A percentile compares a stretch with the other conserved stretches of the same genome.
Evolutionary conservation across 352 stramenopile genomes (phyloP).

Genomic region (Globisporangium middletonii): DNA sequence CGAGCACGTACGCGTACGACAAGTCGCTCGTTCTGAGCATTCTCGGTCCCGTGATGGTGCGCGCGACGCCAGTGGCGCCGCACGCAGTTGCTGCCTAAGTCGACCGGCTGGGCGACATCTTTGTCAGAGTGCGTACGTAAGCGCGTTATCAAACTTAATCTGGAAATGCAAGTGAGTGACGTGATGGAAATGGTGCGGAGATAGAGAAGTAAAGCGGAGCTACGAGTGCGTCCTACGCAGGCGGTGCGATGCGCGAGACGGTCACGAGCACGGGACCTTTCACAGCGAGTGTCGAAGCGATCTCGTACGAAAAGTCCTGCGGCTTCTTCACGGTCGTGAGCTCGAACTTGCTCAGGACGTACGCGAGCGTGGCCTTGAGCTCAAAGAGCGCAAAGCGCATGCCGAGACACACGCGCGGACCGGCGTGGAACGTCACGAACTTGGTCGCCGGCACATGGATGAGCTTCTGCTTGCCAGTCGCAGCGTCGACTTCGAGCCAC

Average conservation of each 20-base stretch:
- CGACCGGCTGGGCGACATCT: no score
- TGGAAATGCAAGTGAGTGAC: neutral
- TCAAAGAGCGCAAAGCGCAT: conserved; percentile 44
- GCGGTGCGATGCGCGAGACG: neutral
- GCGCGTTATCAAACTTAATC: neutral
- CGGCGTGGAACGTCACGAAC: conserved; percentile 38
- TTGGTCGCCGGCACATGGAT: conserved; percentile 7
- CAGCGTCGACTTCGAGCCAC: conserved; percentile 38
- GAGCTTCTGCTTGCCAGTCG: conserved; percentile 16
- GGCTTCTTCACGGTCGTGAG: conserved; percentile 30
- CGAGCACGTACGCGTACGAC: conserved; percentile 12
- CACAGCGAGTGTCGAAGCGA: conserved; percentile 23
- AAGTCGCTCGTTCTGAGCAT: conserved; percentile 11
- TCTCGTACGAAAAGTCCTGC: conserved; percentile 35
- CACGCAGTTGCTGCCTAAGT: neutral
- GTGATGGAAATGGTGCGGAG: neutral
- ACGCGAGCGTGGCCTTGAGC: conserved; percentile 30
- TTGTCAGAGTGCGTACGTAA: no score
- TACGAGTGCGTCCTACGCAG: no score
- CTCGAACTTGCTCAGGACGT: conserved; percentile 33
- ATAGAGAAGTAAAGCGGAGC: no score
- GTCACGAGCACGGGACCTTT: conserved; percentile 30
- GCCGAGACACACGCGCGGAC: conserved; percentile 40
- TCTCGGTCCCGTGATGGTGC: neutral
- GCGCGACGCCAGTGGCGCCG: neutral